These are phyloP conservation scores for Xylariaceae sp. DNA, from an alignment of 2,329 filamentous ascomycete species.

Conservation along the genomic window DNA sequence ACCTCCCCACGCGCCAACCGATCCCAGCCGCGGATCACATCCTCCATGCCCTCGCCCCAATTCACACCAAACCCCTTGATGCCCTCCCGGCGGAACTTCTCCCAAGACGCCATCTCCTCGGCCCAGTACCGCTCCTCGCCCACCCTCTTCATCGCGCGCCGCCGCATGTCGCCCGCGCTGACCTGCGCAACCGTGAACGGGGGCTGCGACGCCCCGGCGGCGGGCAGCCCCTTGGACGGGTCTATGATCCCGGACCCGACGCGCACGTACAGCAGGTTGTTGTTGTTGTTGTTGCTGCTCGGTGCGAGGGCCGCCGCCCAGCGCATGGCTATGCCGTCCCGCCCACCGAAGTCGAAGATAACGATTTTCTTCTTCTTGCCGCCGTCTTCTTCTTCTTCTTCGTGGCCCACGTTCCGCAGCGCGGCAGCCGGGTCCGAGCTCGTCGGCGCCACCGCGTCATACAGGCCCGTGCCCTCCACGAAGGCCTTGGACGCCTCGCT, in stretches of 20 bases:
- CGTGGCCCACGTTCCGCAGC: conserved; percentile 5
- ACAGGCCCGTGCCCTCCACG: conserved; percentile 33
- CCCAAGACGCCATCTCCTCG: conserved; percentile 29
- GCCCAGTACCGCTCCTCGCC: conserved; percentile 36
- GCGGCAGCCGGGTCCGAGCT: conserved; percentile 25
- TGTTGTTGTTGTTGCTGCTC: not conserved
- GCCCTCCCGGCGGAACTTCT: conserved; percentile 24
- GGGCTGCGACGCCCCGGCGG: not conserved
- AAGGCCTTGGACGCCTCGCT: conserved; percentile 35
- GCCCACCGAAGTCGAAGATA: conserved; percentile 40
- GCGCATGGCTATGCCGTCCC: conserved; percentile 25
- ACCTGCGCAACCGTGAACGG: conserved; percentile 18
- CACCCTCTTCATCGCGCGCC: conserved; percentile 28
- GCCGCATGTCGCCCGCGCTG: conserved; percentile 33
- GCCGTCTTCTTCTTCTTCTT: no score
- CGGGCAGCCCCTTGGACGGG: not conserved
- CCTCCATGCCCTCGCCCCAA: conserved; percentile 40
- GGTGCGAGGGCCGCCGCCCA: conserved; percentile 31
- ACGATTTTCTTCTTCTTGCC: conserved; percentile 30
- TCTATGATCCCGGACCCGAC: conserved; percentile 33
- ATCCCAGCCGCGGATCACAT: conserved; percentile 37
- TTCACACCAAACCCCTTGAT: conserved; percentile 31
- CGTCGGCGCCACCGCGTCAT: conserved; percentile 32
- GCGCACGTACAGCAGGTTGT: conserved; percentile 22
- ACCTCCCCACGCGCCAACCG: conserved; percentile 32